These are phyloP conservation scores for Neofusicoccum laricinum DNA, from an alignment of 2,329 filamentous ascomycete genomes.

Conservation along the genomic window DNA sequence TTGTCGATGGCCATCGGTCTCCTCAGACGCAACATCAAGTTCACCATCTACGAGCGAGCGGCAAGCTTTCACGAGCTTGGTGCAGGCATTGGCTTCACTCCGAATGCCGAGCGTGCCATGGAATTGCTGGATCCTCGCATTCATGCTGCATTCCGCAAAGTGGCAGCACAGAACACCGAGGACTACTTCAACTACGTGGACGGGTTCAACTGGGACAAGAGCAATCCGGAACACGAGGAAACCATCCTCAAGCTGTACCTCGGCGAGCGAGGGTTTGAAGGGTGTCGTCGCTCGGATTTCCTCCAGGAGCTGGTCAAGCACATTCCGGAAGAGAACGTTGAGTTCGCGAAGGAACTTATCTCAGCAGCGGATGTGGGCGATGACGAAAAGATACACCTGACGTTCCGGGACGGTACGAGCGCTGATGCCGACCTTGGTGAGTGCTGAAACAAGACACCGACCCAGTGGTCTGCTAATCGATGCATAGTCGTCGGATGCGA, in stretches of 20 bases:
- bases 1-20: constrained; percentile 28
- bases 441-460: no score
- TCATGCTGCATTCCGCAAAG: neutral
- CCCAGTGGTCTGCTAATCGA: no score
- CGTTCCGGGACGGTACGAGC: constrained; percentile 32
- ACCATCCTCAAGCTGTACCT: constrained; percentile 20
- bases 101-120: constrained; percentile 7
- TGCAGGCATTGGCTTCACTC: constrained; percentile 24
- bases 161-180: neutral
- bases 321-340: constrained; percentile 15
- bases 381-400: constrained; percentile 27
- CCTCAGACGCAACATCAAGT: constrained; percentile 22
- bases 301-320: constrained; percentile 17
- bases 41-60: constrained; percentile 29
- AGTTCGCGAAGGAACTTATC: constrained; percentile 19
- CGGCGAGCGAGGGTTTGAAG: constrained; percentile 21
- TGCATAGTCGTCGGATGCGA: constrained; percentile 13
- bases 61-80: constrained; percentile 25
- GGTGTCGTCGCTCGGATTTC: constrained; percentile 15
- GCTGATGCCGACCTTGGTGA: constrained; percentile 26
- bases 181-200: constrained; percentile 17
- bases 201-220: constrained; percentile 9
- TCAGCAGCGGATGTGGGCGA: constrained; percentile 15
- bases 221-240: constrained; percentile 10
- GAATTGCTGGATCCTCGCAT: neutral